Conservation (phyloP, 208 protist species). For the Leishmania lainsoni region DNA sequence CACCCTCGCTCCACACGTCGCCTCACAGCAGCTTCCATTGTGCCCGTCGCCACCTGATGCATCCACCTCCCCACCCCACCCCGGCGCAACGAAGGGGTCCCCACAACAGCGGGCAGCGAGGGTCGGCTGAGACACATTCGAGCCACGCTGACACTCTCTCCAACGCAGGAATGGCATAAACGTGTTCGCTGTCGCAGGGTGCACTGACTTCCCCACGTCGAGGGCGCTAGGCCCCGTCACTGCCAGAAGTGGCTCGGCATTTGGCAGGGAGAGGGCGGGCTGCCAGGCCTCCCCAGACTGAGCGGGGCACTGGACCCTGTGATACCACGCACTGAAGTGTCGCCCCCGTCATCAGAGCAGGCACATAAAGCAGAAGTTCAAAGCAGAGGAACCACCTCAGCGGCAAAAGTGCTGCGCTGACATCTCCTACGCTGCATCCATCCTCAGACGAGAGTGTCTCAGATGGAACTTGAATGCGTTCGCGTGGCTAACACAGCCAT, state of each 20-base stretch:
- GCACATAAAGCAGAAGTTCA: neutral
- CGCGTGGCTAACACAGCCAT: neutral
- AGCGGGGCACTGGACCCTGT: neutral
- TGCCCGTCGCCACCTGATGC: no score
- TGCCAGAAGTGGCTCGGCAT: neutral
- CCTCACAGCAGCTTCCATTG: neutral
- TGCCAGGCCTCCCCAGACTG: neutral
- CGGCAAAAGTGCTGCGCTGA: neutral
- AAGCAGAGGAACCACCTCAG: neutral
- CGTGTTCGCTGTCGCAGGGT: neutral
- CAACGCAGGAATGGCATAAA: neutral
- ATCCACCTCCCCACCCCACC: no score
- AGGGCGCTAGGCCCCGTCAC: neutral
- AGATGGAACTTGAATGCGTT: neutral
- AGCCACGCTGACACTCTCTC: neutral
- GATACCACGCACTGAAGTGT: neutral
- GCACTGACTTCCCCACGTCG: neutral
- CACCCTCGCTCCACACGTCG: neutral
- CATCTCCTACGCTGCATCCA: neutral
- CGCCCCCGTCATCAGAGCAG: neutral
- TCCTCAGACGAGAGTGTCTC: neutral
- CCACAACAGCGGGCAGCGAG: neutral
- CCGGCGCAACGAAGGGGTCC: neutral
- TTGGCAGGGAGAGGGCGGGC: neutral
- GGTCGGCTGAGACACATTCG: neutral